These are phyloP conservation scores for Globisporangium rhizosaccharum DNA, from an alignment of 352 stramenopile genomes.

Conservation along the genomic window DNA sequence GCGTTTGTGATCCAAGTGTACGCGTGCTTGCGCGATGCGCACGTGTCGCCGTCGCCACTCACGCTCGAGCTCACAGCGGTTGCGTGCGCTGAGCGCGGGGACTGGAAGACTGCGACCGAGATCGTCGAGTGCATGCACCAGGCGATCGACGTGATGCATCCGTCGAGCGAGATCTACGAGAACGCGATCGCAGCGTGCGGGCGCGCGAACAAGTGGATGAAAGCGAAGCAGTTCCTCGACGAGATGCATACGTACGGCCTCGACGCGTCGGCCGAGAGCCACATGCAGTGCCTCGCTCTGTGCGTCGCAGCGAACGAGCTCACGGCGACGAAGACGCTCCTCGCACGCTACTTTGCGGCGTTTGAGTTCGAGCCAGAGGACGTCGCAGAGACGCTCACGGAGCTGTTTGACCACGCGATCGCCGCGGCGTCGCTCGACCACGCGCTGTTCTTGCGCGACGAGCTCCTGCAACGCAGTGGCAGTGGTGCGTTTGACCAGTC, in stretches of 20 bases:
- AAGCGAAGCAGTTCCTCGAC: conserved; percentile 60
- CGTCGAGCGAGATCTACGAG: conserved; percentile 64
- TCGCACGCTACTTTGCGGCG: conserved; percentile 34
- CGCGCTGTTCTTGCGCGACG: conserved; percentile 53
- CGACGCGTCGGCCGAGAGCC: conserved; percentile 45
- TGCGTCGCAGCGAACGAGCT: conserved; percentile 44
- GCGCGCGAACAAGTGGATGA: conserved; percentile 58
- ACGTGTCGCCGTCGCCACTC: conserved; percentile 56
- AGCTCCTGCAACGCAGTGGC: conserved; percentile 25
- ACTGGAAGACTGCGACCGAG: conserved; percentile 49
- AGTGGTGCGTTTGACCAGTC: conserved; percentile 24
- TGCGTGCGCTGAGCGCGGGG: conserved; percentile 47
- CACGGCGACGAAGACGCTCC: conserved; percentile 44
- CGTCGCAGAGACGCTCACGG: conserved; percentile 28
- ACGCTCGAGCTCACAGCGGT: conserved; percentile 60
- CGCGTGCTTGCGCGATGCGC: conserved; percentile 37
- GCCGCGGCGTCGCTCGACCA: conserved; percentile 40
- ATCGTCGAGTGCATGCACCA: conserved; percentile 70
- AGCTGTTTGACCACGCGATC: conserved; percentile 39
- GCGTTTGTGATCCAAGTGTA: conserved; percentile 62
- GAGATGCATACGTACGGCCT: conserved; percentile 50
- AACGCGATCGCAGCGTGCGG: conserved; percentile 58
- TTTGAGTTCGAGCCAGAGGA: conserved; percentile 32
- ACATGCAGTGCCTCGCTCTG: conserved; percentile 43
- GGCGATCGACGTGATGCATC: conserved; percentile 62